These are phyloP conservation scores for Raddia guianensis DNA, from an alignment of 176 grass and related monocot species.

Conservation along the genomic window DNA sequence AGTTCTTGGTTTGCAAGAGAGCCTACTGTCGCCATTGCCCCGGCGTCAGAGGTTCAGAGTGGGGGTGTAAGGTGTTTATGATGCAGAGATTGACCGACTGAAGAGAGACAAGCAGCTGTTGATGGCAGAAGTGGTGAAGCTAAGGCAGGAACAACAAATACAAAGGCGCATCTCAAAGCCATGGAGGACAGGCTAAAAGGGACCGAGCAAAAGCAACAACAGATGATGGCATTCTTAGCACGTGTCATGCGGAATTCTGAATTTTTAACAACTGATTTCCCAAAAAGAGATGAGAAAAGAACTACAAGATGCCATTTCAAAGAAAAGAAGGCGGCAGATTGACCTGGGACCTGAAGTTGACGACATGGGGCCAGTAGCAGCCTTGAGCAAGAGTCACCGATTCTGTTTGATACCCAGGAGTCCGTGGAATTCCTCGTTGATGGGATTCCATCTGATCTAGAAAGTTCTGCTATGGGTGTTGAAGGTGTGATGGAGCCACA, in stretches of 20 bases:
- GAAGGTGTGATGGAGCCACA: constrained; percentile 16
- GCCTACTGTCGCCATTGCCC: too few relatives aligned
- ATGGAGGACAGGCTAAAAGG: constrained; percentile 85
- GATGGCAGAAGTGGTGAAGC: too few relatives aligned
- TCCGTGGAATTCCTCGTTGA: constrained; percentile 42
- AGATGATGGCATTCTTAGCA: constrained; percentile 85
- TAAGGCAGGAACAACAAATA: constrained; percentile 68
- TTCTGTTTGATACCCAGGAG: constrained; percentile 44
- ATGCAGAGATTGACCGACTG: too few relatives aligned
- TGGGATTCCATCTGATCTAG: constrained; percentile 22
- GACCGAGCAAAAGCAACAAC: constrained; percentile 83
- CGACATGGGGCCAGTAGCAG: constrained; percentile 41
- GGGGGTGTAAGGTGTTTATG: too few relatives aligned
- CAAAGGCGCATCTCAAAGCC: constrained; percentile 60
- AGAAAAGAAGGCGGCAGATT: constrained; percentile 76
- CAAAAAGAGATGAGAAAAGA: constrained; percentile 74
- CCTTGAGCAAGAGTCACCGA: constrained; percentile 40
- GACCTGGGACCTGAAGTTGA: constrained; percentile 58
- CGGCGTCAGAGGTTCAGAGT: neutral
- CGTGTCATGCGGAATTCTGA: constrained; percentile 70
- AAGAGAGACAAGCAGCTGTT: too few relatives aligned
- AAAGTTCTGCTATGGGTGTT: constrained; percentile 4
- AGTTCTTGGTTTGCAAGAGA: neutral
- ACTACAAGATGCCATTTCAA: constrained; percentile 80
- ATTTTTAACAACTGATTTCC: constrained; percentile 69